Conservation (phyloP, 176 grass and related monocot genomes). For the Dactylis glomerata region DNA sequence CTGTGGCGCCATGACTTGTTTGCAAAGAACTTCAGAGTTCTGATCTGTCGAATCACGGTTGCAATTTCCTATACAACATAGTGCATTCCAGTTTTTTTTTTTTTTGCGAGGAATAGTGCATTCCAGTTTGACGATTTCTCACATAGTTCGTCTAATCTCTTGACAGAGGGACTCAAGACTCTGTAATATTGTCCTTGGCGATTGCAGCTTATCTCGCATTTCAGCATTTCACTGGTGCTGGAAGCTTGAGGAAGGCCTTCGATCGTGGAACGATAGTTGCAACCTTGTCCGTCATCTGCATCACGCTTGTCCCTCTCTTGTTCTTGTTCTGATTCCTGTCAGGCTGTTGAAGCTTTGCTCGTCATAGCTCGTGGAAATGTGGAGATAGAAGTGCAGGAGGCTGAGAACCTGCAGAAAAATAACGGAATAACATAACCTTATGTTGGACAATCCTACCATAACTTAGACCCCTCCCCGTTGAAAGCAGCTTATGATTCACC, state of each 20-base stretch:
- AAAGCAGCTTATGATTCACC: not conserved
- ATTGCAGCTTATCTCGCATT: slow-evolving; percentile 49
- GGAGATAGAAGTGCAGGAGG: not conserved
- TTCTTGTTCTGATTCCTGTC: slow-evolving; percentile 34
- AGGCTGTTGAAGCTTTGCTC: not conserved
- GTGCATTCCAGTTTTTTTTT: not conserved
- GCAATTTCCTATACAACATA: not conserved
- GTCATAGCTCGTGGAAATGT: not conserved
- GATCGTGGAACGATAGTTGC: slow-evolving; percentile 40
- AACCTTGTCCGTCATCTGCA: slow-evolving; percentile 51
- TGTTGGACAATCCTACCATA: not conserved
- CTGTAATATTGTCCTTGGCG: slow-evolving; percentile 42
- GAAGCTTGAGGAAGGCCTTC: slow-evolving; percentile 45
- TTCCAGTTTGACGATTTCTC: not conserved
- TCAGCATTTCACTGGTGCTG: slow-evolving; percentile 56
- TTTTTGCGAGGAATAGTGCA: no score
- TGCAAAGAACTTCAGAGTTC: not conserved
- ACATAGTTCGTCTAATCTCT: not conserved
- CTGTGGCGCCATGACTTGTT: not conserved
- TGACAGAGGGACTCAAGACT: slow-evolving; percentile 50
- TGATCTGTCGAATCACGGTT: not conserved
- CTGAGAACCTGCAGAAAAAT: slow-evolving; percentile 6
- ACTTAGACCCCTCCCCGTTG: not conserved
- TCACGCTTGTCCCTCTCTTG: slow-evolving; percentile 25
- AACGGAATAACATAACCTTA: not conserved